Percentiles rank a stretch among this genome's conserved stretches.
Conservation (phyloP, 148 eudicot genomes). For the Oxyria digyna region DNA sequence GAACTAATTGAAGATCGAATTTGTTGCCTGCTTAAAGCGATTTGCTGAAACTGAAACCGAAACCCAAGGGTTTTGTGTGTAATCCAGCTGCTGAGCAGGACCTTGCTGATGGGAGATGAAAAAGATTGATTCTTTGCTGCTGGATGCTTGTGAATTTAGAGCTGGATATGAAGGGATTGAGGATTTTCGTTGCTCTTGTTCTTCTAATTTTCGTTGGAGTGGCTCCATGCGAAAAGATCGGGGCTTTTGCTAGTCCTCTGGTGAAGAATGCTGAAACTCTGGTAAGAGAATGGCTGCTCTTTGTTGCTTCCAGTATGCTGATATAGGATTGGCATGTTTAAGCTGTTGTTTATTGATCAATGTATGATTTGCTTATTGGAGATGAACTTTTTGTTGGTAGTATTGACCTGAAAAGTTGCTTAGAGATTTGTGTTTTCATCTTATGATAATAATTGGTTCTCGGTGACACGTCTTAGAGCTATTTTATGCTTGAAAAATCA, state of each 20-base stretch:
- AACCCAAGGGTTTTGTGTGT: constrained; percentile 12
- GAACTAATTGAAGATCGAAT: neutral
- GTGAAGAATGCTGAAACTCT: neutral
- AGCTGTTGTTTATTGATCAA: neutral
- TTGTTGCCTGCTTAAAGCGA: neutral
- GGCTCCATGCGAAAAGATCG: neutral
- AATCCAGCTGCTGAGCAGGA: constrained; percentile 6
- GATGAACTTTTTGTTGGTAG: neutral
- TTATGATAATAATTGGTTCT: neutral
- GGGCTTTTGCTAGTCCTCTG: constrained; percentile 21
- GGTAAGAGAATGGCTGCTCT: neutral
- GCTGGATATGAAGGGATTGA: constrained; percentile 33
- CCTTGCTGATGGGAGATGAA: constrained; percentile 32
- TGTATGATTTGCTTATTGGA: neutral
- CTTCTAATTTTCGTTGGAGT: constrained; percentile 27
- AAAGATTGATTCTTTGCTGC: constrained; percentile 20
- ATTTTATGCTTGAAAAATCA: neutral
- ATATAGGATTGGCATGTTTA: neutral
- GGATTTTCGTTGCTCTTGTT: constrained; percentile 28
- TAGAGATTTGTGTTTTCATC: neutral
- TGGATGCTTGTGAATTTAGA: constrained; percentile 29
- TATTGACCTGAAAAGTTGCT: neutral
- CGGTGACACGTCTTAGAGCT: neutral
- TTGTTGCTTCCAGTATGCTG: neutral
- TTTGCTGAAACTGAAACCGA: neutral